Percentiles rank a stretch among this genome's conserved stretches.
phyloP scores from a whole-genome alignment of 179 eudicot genomes.

The Heliamphora pulchella region DNA sequence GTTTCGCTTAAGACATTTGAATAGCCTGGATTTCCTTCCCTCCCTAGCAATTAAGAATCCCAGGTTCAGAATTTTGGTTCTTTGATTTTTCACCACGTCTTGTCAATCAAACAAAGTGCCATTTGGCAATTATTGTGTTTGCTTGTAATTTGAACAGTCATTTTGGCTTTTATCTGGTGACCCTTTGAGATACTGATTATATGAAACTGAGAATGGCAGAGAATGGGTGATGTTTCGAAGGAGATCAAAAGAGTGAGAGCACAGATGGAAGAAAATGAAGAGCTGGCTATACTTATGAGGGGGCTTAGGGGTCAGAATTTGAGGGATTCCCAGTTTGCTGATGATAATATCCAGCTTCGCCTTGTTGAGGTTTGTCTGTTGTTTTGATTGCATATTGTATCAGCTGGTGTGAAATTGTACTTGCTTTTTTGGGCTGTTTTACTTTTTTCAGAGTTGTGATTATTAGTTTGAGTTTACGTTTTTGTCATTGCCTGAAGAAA shows the following conservation, averaged over 20 bases:
- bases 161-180: neutral
- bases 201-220: constrained; percentile 37
- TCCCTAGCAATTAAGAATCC: neutral
- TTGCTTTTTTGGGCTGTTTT: neutral
- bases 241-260: constrained; percentile 92
- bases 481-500: neutral
- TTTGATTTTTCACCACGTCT: neutral
- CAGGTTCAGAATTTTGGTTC: neutral
- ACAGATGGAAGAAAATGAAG: constrained; percentile 94
- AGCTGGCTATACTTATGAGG: constrained; percentile 74
- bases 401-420: neutral
- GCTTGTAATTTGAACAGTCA: neutral
- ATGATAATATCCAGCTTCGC: constrained; percentile 65
- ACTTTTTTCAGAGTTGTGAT: neutral
- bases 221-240: constrained; percentile 76
- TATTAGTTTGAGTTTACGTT: neutral
- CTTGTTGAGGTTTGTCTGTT: constrained; percentile 72
- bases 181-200: neutral
- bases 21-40: neutral
- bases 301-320: constrained; percentile 94
- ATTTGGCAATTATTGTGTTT: neutral
- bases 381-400: neutral
- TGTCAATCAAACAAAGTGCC: neutral
- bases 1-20: neutral
- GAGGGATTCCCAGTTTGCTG: constrained; percentile 78